Conservation (phyloP, 306 rosid species). For the Cicer bijugum region DNA sequence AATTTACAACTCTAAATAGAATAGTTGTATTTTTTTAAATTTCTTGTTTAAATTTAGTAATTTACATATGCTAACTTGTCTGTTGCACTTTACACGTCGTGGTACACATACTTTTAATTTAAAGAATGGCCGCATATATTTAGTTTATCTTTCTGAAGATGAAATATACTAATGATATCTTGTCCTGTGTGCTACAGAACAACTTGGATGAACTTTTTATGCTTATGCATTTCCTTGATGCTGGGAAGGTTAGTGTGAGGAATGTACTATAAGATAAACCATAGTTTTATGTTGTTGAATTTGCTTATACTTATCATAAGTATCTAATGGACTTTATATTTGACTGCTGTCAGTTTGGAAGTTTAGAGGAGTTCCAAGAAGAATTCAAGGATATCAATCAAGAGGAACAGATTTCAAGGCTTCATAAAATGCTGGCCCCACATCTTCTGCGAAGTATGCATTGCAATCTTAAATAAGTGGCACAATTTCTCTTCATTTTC, state of each 20-base stretch:
- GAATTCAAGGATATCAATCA: slow-evolving; percentile 98
- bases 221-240: slow-evolving; percentile 99
- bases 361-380: slow-evolving; percentile 98
- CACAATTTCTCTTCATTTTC: slow-evolving; percentile 19
- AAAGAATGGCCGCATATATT: slow-evolving; percentile 31
- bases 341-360: slow-evolving; percentile 74
- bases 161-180: slow-evolving; percentile 44
- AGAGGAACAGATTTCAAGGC: slow-evolving; percentile 95
- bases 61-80: slow-evolving; percentile 40
- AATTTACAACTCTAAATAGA: neutral
- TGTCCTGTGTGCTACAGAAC: slow-evolving; percentile 70
- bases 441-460: slow-evolving; percentile 91
- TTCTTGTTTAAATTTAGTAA: slow-evolving; percentile 37
- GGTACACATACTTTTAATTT: slow-evolving; percentile 25
- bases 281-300: slow-evolving; percentile 34
- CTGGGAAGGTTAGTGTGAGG: slow-evolving; percentile 86
- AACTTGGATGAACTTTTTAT: slow-evolving; percentile 96
- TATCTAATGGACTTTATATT: slow-evolving; percentile 37
- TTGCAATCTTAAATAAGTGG: slow-evolving; percentile 45
- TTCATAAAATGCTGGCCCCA: slow-evolving; percentile 96
- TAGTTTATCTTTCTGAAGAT: slow-evolving; percentile 44
- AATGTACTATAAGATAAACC: slow-evolving; percentile 36
- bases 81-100: slow-evolving; percentile 49
- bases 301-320: slow-evolving; percentile 37
- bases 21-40: slow-evolving; percentile 13